Percentiles rank a stretch among this genome's conserved stretches.
These are phyloP conservation scores for Diaporthe capsici DNA, from an alignment of 2,329 filamentous ascomycete species.

Conservation along the genomic window DNA sequence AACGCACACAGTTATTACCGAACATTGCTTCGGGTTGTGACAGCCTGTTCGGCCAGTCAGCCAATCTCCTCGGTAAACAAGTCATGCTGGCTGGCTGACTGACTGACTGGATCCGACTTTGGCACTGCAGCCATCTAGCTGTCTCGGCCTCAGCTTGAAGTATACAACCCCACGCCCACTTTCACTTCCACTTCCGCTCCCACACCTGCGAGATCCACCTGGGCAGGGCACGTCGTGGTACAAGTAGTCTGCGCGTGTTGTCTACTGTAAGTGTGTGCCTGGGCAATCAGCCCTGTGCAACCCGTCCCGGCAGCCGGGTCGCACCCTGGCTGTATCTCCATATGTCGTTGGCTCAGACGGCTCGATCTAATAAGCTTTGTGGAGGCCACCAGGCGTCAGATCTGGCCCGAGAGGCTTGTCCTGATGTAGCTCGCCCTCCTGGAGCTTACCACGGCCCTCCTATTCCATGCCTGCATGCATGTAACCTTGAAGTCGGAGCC, in stretches of 20 bases:
- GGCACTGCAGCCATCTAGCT: neutral
- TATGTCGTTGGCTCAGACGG: neutral
- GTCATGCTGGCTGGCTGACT: neutral
- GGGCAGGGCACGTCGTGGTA: neutral
- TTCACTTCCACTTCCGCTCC: neutral
- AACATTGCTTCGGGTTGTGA: neutral
- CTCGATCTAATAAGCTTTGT: slow-evolving; percentile 15
- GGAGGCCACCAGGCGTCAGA: slow-evolving; percentile 5
- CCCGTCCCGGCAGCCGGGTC: slow-evolving; percentile 14
- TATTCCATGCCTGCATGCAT: neutral
- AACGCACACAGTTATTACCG: neutral
- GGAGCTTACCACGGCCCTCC: neutral
- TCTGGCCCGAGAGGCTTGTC: slow-evolving; percentile 18
- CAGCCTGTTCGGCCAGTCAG: neutral
- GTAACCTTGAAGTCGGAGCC: neutral
- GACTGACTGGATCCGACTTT: neutral
- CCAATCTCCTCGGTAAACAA: neutral
- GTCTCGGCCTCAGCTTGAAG: neutral
- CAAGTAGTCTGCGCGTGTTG: too few relatives aligned
- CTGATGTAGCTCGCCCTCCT: slow-evolving; percentile 2
- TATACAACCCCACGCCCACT: neutral
- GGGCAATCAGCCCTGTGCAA: slow-evolving; percentile 16
- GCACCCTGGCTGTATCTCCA: neutral
- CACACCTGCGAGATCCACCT: neutral
- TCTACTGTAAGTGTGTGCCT: neutral